Percentiles rank a stretch among this genome's conserved stretches.
Conservation (phyloP, 768 basidiomycete genomes). For the Russula virescens region DNA sequence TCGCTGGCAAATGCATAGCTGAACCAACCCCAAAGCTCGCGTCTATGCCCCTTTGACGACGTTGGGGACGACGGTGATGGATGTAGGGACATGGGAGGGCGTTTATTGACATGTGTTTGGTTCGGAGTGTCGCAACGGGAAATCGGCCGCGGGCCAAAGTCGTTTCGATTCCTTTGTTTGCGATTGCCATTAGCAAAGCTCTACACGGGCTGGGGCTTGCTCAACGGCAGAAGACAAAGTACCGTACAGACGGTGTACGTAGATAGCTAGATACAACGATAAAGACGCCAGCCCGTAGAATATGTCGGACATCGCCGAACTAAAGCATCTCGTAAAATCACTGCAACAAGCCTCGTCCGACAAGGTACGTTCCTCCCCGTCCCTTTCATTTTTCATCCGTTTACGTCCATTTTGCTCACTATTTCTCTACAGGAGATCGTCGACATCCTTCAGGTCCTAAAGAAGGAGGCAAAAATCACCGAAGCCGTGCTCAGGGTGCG, state of each 20-base stretch:
- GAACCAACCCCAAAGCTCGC: slow-evolving; percentile 65
- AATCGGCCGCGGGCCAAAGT: too few relatives aligned
- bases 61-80: neutral
- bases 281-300: neutral
- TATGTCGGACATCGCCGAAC: slow-evolving; percentile 23
- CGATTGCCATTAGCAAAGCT: neutral
- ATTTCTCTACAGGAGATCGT: slow-evolving; percentile 51
- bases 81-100: neutral
- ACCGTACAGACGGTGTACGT: slow-evolving; percentile 20
- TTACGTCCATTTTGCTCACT: slow-evolving; percentile 30
- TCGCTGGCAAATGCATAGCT: slow-evolving; percentile 84
- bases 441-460: slow-evolving; percentile 54
- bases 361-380: slow-evolving; percentile 16
- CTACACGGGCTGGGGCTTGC: neutral
- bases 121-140: too few relatives aligned
- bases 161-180: neutral
- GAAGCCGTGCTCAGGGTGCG: slow-evolving; percentile 71
- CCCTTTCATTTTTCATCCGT: slow-evolving; percentile 15
- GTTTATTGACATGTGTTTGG: slow-evolving; percentile 12
- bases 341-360: slow-evolving; percentile 21
- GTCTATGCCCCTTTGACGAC: slow-evolving; percentile 20
- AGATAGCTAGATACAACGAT: slow-evolving; percentile 20
- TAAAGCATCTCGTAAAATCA: slow-evolving; percentile 24
- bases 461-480: slow-evolving; percentile 61
- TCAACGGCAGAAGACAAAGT: slow-evolving; percentile 10